Percentiles rank a stretch among this genome's conserved stretches.
Evolutionary conservation across 2,329 filamentous ascomycete genomes (phyloP).

Genomic region (Colletotrichum liaoningense): DNA sequence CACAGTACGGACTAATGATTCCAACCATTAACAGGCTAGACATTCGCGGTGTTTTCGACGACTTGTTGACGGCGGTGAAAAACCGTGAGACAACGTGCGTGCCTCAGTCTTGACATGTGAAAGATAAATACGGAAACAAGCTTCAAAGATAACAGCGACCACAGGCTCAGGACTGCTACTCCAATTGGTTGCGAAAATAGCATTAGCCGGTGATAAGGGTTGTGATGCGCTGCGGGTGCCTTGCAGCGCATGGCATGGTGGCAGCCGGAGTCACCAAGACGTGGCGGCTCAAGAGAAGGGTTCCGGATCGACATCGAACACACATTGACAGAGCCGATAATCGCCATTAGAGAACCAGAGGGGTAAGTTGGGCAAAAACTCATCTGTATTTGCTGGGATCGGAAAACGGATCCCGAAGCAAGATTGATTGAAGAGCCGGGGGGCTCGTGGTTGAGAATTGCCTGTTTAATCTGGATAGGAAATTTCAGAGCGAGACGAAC

Average conservation of each 20-base stretch:
- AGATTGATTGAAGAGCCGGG: not conserved
- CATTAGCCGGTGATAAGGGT: not conserved
- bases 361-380: not conserved
- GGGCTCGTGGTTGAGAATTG: not conserved
- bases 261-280: conserved; percentile 7
- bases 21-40: not conserved
- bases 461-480: not conserved
- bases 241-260: not conserved
- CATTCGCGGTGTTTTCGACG: not conserved
- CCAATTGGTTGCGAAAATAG: not conserved
- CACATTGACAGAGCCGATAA: not conserved
- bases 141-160: not conserved
- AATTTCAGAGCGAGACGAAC: not conserved
- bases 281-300: conserved; percentile 9
- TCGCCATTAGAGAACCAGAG: not conserved
- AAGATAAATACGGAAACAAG: not conserved
- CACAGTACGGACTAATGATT: not conserved
- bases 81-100: not conserved
- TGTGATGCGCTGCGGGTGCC: conserved; percentile 3
- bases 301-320: not conserved
- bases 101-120: not conserved
- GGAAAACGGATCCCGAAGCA: not conserved
- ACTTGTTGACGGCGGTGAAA: not conserved
- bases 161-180: not conserved
- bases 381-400: not conserved